These are phyloP conservation scores for Podaxis carcinomalis DNA, from an alignment of 768 basidiomycete genomes.

Conservation along the genomic window DNA sequence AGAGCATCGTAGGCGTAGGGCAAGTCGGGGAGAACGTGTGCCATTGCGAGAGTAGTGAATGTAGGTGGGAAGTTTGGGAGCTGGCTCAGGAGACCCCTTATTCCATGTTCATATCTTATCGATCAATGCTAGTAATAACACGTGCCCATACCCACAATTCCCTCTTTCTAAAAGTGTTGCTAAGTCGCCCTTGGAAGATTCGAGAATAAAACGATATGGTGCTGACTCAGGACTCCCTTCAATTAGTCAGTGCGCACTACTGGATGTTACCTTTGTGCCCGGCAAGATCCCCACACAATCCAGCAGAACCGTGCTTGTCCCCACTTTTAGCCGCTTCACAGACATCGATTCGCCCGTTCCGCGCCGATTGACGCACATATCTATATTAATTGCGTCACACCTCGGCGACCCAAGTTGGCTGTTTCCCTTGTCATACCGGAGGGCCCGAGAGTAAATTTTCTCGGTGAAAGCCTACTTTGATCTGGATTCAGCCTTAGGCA, in stretches of 20 bases:
- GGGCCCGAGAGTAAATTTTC: too few relatives aligned
- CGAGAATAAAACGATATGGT: not conserved
- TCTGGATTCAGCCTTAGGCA: too few relatives aligned
- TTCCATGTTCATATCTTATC: not conserved
- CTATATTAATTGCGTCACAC: too few relatives aligned
- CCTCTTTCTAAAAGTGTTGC: not conserved
- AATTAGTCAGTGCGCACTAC: not conserved
- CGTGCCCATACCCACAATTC: not conserved
- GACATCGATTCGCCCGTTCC: too few relatives aligned
- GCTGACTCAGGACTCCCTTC: not conserved
- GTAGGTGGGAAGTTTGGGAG: not conserved
- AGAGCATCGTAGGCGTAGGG: conserved; percentile 78
- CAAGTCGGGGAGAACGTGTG: conserved; percentile 52
- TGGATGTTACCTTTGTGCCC: too few relatives aligned
- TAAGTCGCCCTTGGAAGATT: not conserved
- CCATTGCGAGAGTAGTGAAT: conserved; percentile 19
- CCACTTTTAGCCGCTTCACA: too few relatives aligned
- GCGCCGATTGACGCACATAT: too few relatives aligned
- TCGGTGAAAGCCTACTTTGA: too few relatives aligned
- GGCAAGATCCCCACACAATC: too few relatives aligned
- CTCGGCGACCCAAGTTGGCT: too few relatives aligned
- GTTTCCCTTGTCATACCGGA: too few relatives aligned
- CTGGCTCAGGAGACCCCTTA: not conserved
- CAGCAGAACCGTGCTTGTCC: too few relatives aligned
- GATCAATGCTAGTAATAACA: not conserved